phyloP scores from a whole-genome alignment of 352 stramenopile genomes.

The Phytophthora vignae region DNA sequence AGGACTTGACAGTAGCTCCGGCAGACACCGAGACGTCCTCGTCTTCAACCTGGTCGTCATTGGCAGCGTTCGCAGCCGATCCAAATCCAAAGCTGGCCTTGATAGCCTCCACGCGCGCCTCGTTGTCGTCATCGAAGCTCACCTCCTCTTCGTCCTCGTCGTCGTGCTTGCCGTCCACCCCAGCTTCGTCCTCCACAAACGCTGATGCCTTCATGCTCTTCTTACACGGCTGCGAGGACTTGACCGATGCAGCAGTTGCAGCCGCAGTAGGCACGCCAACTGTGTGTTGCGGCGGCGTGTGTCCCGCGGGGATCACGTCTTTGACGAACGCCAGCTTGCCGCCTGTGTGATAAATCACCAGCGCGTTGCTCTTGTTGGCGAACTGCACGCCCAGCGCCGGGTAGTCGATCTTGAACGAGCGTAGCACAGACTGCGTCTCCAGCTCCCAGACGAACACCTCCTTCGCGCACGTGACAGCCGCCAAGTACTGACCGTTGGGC shows the following conservation, averaged over 20 bases:
- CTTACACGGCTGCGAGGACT: constrained; percentile 31
- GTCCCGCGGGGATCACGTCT: constrained; percentile 63
- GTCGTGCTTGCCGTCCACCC: constrained; percentile 42
- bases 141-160: constrained; percentile 51
- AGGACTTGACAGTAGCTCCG: constrained; percentile 6
- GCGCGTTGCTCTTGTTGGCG: constrained; percentile 55
- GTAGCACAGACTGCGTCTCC: constrained; percentile 55
- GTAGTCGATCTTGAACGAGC: constrained; percentile 71
- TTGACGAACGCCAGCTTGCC: constrained; percentile 75
- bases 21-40: constrained; percentile 20
- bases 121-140: constrained; percentile 64
- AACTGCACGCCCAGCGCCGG: constrained; percentile 66
- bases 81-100: constrained; percentile 88
- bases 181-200: constrained; percentile 63
- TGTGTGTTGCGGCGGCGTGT: constrained; percentile 62
- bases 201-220: constrained; percentile 40
- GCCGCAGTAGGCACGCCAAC: constrained; percentile 14
- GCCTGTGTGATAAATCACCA: constrained; percentile 68
- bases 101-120: constrained; percentile 80
- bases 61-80: constrained; percentile 29
- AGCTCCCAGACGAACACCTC: constrained; percentile 81
- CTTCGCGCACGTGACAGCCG: constrained; percentile 69
- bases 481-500: constrained; percentile 81
- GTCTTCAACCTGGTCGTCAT: constrained; percentile 36
- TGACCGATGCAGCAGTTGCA: background rate